phyloP scores from a whole-genome alignment of 176 grass and related monocot genomes.

The Phyllostachys edulis region DNA sequence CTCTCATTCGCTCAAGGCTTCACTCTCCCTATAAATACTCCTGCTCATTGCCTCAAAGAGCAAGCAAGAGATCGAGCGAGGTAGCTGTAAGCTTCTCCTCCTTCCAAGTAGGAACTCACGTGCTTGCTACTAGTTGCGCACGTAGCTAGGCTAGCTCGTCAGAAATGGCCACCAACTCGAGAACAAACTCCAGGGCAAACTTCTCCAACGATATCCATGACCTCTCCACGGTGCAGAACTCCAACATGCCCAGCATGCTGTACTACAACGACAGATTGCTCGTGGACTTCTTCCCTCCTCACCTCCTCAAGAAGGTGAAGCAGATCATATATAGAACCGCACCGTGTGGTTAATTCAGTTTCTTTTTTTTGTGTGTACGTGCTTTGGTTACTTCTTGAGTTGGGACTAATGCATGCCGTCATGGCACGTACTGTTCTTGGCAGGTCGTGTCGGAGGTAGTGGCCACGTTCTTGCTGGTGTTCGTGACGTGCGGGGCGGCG shows the following conservation, averaged over 20 bases:
- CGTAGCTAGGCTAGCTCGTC: background rate
- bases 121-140: background rate
- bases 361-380: too few species aligned
- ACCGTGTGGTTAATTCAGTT: background rate
- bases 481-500: constrained; percentile 75
- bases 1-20: background rate
- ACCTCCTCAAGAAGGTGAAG: constrained; percentile 77
- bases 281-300: constrained; percentile 63
- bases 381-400: background rate
- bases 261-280: constrained; percentile 33
- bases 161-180: constrained; percentile 66
- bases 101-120: background rate
- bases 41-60: background rate
- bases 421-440: background rate
- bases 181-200: constrained; percentile 59
- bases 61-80: constrained; percentile 14
- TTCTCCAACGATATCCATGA: constrained; percentile 82
- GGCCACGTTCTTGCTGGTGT: constrained; percentile 88
- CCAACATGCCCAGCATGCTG: constrained; percentile 8
- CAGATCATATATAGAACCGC: background rate
- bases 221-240: constrained; percentile 47
- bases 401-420: background rate
- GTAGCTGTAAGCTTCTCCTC: constrained; percentile 1
- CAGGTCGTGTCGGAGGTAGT: constrained; percentile 88
- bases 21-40: constrained; percentile 44